Evolutionary conservation across 2,329 filamentous ascomycete genomes (phyloP).

Genomic region (Pseudopithomyces maydicus): DNA sequence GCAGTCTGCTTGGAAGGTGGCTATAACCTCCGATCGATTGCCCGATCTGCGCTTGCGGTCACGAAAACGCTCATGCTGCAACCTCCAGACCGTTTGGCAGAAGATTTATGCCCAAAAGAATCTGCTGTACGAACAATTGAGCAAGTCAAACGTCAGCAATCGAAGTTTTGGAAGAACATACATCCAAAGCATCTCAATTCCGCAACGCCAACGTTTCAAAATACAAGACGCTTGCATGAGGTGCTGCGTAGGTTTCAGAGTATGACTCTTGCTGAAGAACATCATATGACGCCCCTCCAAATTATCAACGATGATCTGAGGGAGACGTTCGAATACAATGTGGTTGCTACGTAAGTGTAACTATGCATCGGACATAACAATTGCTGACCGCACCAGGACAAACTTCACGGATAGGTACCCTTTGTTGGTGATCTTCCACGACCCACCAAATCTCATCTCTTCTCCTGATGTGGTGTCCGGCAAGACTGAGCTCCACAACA

Average conservation of each 20-base stretch:
- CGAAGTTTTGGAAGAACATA: constrained; percentile 85
- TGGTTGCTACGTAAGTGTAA: constrained; percentile 70
- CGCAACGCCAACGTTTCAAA: constrained; percentile 31
- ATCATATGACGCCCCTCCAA: constrained; percentile 79
- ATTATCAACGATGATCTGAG: constrained; percentile 76
- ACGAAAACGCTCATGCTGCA: constrained; percentile 95
- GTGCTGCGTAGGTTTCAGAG: constrained; percentile 79
- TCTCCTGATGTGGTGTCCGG: constrained; percentile 61
- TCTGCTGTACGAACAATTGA: constrained; percentile 61
- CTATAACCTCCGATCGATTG: constrained; percentile 93
- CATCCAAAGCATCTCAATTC: constrained; percentile 63
- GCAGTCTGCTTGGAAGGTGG: constrained; percentile 94
- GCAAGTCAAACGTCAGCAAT: constrained; percentile 63
- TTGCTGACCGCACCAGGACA: constrained; percentile 51
- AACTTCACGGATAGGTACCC: constrained; percentile 69
- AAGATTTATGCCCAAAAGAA: constrained; percentile 53
- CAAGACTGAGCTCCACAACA: constrained; percentile 79
- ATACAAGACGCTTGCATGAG: constrained; percentile 70
- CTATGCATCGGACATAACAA: background rate
- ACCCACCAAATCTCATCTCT: constrained; percentile 64
- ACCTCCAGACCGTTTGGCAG: constrained; percentile 69
- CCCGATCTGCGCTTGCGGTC: constrained; percentile 87
- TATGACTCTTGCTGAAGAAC: constrained; percentile 70
- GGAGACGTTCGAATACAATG: constrained; percentile 82
- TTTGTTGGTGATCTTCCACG: constrained; percentile 86